phyloP scores from a whole-genome alignment of 2,329 filamentous ascomycete genomes.

The Cryphonectria carpinicola region DNA sequence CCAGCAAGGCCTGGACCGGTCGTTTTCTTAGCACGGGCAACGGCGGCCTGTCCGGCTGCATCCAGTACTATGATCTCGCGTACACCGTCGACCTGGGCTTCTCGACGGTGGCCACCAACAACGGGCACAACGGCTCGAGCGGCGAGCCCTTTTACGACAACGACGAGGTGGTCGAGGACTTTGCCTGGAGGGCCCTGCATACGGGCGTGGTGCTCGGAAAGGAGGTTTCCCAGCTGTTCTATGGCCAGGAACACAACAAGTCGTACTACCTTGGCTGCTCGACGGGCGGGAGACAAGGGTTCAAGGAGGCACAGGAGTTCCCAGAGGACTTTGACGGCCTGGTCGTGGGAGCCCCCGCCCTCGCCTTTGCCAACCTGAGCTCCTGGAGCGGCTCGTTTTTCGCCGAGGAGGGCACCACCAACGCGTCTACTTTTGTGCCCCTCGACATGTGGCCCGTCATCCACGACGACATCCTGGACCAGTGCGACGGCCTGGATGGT shows the following conservation, averaged over 20 bases:
- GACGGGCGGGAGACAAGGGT: slow-evolving; percentile 61
- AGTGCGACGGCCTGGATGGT: slow-evolving; percentile 57
- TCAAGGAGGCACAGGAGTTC: slow-evolving; percentile 56
- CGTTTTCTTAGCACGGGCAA: slow-evolving; percentile 54
- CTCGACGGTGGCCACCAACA: slow-evolving; percentile 51
- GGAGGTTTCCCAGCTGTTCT: slow-evolving; percentile 51
- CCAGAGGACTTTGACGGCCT: slow-evolving; percentile 62
- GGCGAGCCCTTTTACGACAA: slow-evolving; percentile 41
- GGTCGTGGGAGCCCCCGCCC: slow-evolving; percentile 53
- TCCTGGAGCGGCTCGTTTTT: slow-evolving; percentile 51
- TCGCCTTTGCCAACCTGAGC: slow-evolving; percentile 54
- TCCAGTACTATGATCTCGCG: slow-evolving; percentile 48
- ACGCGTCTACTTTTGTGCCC: slow-evolving; percentile 39
- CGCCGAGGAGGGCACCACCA: slow-evolving; percentile 46
- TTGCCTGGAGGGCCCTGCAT: slow-evolving; percentile 47
- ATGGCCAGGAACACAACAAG: slow-evolving; percentile 45
- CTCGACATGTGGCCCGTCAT: slow-evolving; percentile 47
- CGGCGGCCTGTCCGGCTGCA: slow-evolving; percentile 52
- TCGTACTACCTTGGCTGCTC: slow-evolving; percentile 62
- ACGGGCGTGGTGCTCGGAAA: slow-evolving; percentile 54
- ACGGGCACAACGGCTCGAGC: slow-evolving; percentile 51
- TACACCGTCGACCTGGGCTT: slow-evolving; percentile 49
- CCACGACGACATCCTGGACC: slow-evolving; percentile 47
- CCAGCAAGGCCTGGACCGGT: slow-evolving; percentile 44
- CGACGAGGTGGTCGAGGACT: slow-evolving; percentile 43